A percentile compares a stretch with the other conserved stretches of the same genome.
phyloP scores from a whole-genome alignment of 805 yeast species.

The Teunomyces barrocoloradensis region DNA sequence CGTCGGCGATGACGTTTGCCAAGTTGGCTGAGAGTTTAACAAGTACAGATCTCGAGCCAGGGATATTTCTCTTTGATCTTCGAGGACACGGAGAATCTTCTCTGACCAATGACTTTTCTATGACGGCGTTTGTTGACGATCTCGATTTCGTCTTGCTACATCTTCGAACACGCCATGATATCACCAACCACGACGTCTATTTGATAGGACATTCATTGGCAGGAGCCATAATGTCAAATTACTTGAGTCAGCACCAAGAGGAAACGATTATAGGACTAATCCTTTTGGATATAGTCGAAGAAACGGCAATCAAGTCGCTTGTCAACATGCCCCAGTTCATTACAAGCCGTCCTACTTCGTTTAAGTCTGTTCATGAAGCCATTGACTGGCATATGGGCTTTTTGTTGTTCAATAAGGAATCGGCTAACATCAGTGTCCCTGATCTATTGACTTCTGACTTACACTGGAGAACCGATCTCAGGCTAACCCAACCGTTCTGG shows the following conservation, averaged over 20 bases:
- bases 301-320: conserved; percentile 75
- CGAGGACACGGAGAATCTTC: conserved; percentile 74
- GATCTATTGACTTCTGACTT: conserved; percentile 44
- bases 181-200: conserved; percentile 37
- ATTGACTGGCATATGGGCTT: conserved; percentile 76
- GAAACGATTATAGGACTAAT: conserved; percentile 59
- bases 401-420: conserved; percentile 51
- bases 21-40: conserved; percentile 39
- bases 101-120: conserved; percentile 29
- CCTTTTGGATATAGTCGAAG: conserved; percentile 92
- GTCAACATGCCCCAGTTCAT: conserved; percentile 66
- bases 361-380: conserved; percentile 54
- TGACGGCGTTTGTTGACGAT: conserved; percentile 59
- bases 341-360: conserved; percentile 58
- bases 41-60: conserved; percentile 34
- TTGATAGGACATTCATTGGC: conserved; percentile 92
- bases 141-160: conserved; percentile 45
- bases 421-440: conserved; percentile 82
- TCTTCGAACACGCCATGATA: conserved; percentile 8
- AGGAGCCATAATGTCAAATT: conserved; percentile 73
- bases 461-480: conserved; percentile 66
- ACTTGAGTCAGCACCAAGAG: conserved; percentile 24
- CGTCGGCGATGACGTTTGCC: conserved; percentile 78
- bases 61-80: conserved; percentile 70
- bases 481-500: conserved; percentile 70